Percentiles rank a stretch among this genome's conserved stretches.
These are phyloP conservation scores for Linnemannia exigua DNA, from an alignment of 192 early-diverging fungal species.

Conservation along the genomic window DNA sequence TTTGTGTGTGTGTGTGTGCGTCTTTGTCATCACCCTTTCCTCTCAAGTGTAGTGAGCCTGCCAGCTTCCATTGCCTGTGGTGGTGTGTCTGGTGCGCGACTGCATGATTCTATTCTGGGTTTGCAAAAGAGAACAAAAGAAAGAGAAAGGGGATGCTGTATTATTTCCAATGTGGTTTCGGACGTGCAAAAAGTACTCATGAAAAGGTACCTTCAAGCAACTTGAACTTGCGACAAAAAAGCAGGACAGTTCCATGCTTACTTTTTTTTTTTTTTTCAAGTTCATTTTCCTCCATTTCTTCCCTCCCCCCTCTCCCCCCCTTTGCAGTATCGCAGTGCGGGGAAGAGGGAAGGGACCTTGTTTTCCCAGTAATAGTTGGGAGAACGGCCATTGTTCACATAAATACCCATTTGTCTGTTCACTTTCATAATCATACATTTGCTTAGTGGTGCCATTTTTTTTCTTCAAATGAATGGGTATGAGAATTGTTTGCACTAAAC, in stretches of 20 bases:
- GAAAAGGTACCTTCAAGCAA: neutral
- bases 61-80: no score
- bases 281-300: no score
- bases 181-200: neutral
- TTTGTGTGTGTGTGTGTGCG: neutral
- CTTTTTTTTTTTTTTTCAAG: no score
- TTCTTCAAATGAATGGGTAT: neutral
- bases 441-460: no score
- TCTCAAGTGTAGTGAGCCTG: no score
- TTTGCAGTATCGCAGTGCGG: no score
- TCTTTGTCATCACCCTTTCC: slow-evolving; percentile 6
- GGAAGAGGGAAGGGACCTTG: no score
- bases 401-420: neutral
- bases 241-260: no score
- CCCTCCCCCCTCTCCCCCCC: no score
- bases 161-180: neutral
- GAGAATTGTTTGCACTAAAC: neutral
- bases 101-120: slow-evolving; percentile 7
- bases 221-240: neutral
- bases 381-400: no score
- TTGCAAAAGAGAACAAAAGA: neutral
- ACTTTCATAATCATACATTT: neutral
- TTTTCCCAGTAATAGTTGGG: no score
- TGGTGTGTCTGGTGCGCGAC: slow-evolving; percentile 1
- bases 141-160: neutral